Percentiles rank a stretch among this genome's conserved stretches.
Evolutionary conservation across 176 grass and related monocot genomes (phyloP).

Genomic region (Oryza rufipogon): DNA sequence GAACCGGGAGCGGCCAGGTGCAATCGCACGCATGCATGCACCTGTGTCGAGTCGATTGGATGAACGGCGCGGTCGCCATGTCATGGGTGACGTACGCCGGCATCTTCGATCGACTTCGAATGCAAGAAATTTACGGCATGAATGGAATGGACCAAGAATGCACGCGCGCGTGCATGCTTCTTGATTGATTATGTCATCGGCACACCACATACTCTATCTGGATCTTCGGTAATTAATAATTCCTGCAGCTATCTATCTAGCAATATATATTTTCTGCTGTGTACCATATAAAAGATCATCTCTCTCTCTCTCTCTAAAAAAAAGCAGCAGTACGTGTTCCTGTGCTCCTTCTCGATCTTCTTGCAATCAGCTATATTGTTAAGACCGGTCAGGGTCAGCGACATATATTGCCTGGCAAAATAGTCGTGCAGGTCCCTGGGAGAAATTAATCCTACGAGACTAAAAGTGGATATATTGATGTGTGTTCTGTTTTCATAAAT

Average conservation of each 20-base stretch:
- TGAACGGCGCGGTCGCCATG: background rate
- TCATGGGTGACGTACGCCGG: conserved; percentile 25
- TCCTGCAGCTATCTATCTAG: background rate
- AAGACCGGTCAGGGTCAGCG: background rate
- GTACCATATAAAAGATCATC: too few relatives aligned
- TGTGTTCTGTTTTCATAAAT: too few relatives aligned
- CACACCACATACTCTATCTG: background rate
- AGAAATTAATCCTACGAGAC: too few relatives aligned
- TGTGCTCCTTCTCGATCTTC: background rate
- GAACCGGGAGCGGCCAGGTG: background rate
- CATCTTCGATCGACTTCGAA: background rate
- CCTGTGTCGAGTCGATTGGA: conserved; percentile 4
- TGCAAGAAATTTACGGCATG: background rate
- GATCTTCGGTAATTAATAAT: background rate
- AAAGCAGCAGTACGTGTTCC: too few relatives aligned
- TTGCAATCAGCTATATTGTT: background rate
- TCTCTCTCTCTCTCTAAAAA: too few relatives aligned
- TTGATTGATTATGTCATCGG: background rate
- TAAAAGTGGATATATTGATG: too few relatives aligned
- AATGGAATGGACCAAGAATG: background rate
- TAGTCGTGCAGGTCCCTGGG: too few relatives aligned
- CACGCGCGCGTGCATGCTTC: background rate
- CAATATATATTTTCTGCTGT: too few relatives aligned
- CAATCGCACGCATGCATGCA: background rate
- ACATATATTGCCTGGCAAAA: background rate